phyloP scores from a whole-genome alignment of 805 yeast genomes.

The Komagataella populi region DNA sequence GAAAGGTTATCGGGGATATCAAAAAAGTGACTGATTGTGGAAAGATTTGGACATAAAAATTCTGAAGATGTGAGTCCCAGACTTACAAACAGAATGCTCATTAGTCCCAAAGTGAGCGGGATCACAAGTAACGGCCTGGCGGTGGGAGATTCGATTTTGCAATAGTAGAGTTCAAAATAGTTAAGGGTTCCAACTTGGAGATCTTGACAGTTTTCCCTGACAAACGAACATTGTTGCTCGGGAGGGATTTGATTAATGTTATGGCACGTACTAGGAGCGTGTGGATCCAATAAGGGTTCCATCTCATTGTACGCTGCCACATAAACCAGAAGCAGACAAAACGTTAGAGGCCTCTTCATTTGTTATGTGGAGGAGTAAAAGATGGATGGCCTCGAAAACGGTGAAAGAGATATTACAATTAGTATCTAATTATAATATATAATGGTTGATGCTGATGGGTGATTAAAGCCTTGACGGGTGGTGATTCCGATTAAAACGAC shows the following conservation, averaged over 20 bases:
- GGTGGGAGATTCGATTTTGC: constrained; percentile 7
- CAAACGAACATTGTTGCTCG: constrained; percentile 16
- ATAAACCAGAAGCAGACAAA: not conserved
- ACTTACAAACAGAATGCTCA: constrained; percentile 36
- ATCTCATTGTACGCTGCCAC: not conserved
- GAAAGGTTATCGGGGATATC: constrained; percentile 69
- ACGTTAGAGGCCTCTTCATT: not conserved
- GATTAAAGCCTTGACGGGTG: too few species aligned
- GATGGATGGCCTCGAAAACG: not conserved
- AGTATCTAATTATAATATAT: too few species aligned
- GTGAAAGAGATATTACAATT: not conserved
- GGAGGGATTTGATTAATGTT: constrained; percentile 9
- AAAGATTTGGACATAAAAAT: constrained; percentile 70
- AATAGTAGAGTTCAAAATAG: constrained; percentile 17
- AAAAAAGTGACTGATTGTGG: constrained; percentile 49
- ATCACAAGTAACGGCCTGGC: constrained; percentile 8
- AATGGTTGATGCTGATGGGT: not conserved
- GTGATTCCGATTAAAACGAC: too few species aligned
- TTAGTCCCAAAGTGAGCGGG: constrained; percentile 8
- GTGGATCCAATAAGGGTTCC: not conserved
- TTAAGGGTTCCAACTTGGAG: constrained; percentile 14
- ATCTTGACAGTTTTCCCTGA: constrained; percentile 11
- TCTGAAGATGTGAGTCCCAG: constrained; percentile 80
- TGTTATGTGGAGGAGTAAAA: not conserved
- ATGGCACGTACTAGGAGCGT: constrained; percentile 6